These are phyloP conservation scores for Camellia granthamiana DNA, from an alignment of 148 eudicot species.

Conservation along the genomic window DNA sequence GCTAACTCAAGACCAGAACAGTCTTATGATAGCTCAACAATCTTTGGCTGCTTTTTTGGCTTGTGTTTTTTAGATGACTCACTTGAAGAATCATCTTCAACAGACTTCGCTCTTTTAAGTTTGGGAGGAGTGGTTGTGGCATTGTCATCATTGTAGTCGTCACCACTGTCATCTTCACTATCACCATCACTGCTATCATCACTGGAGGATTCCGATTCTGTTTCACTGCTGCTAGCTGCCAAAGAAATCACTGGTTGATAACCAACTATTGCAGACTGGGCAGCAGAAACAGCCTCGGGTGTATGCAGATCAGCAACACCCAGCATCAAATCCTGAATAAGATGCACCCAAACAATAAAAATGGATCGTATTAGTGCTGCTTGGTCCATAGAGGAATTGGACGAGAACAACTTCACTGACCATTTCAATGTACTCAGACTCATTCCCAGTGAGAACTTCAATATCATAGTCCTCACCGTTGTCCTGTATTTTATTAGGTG, in stretches of 20 bases:
- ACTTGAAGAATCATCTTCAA: slow-evolving; percentile 25
- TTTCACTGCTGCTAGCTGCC: slow-evolving; percentile 34
- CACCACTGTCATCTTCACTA: neutral
- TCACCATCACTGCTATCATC: neutral
- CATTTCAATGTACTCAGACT: slow-evolving; percentile 88
- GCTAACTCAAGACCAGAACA: neutral
- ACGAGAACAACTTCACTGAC: slow-evolving; percentile 26
- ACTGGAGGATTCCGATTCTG: neutral
- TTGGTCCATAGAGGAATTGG: neutral
- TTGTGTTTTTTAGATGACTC: slow-evolving; percentile 21
- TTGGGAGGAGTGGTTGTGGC: slow-evolving; percentile 18
- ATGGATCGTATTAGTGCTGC: neutral
- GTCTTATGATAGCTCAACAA: slow-evolving; percentile 60
- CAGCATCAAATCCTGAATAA: slow-evolving; percentile 76
- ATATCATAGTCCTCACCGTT: slow-evolving; percentile 62
- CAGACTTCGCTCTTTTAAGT: slow-evolving; percentile 16
- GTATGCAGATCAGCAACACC: slow-evolving; percentile 93
- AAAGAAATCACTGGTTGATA: slow-evolving; percentile 41
- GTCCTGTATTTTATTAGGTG: slow-evolving; percentile 39
- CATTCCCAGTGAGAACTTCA: slow-evolving; percentile 68
- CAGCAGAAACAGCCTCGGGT: slow-evolving; percentile 82
- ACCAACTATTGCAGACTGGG: slow-evolving; percentile 75
- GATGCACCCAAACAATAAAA: neutral
- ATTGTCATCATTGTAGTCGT: neutral
- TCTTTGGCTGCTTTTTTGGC: slow-evolving; percentile 55